Percentiles rank a stretch among this genome's conserved stretches.
These are phyloP conservation scores for Nevesoporus exiguus DNA, from an alignment of 768 basidiomycete genomes.

Conservation along the genomic window DNA sequence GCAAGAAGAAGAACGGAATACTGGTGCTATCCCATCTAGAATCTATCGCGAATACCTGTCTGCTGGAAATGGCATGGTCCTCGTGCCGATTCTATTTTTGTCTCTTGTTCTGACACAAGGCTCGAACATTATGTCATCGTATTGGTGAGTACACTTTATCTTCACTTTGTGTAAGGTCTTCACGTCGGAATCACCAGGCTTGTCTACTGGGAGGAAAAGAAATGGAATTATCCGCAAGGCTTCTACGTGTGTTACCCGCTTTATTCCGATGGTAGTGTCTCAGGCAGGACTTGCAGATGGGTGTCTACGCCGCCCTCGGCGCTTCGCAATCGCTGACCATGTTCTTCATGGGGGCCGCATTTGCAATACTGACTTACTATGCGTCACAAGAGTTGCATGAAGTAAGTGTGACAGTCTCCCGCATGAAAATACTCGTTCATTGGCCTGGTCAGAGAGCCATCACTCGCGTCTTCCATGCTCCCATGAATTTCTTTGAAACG, in stretches of 20 bases:
- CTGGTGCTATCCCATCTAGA: conserved; percentile 45
- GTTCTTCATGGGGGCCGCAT: conserved; percentile 64
- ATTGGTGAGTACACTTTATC: too few species aligned
- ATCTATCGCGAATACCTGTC: conserved; percentile 52
- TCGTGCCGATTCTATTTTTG: conserved; percentile 63
- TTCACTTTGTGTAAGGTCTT: neutral
- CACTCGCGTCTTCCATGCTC: conserved; percentile 72
- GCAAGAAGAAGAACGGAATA: conserved; percentile 82
- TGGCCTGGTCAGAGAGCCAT: conserved; percentile 49
- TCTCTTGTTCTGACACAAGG: conserved; percentile 67
- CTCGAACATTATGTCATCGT: conserved; percentile 65
- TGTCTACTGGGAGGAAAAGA: conserved; percentile 62
- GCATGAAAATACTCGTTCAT: neutral
- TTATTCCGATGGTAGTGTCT: conserved; percentile 28
- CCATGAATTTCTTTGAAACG: conserved; percentile 89
- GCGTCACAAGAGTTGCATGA: conserved; percentile 69
- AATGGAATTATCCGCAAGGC: conserved; percentile 55
- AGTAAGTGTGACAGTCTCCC: conserved; percentile 31
- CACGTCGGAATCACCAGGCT: conserved; percentile 43
- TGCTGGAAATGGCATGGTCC: conserved; percentile 63
- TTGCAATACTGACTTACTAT: conserved; percentile 70
- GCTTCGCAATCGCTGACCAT: conserved; percentile 62
- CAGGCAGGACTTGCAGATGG: conserved; percentile 51
- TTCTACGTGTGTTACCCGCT: conserved; percentile 58
- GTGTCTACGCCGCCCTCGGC: conserved; percentile 73